Percentiles rank a stretch among this genome's conserved stretches.
phyloP scores from a whole-genome alignment of 2,329 filamentous ascomycete genomes.

The Colletotrichum sp. region DNA sequence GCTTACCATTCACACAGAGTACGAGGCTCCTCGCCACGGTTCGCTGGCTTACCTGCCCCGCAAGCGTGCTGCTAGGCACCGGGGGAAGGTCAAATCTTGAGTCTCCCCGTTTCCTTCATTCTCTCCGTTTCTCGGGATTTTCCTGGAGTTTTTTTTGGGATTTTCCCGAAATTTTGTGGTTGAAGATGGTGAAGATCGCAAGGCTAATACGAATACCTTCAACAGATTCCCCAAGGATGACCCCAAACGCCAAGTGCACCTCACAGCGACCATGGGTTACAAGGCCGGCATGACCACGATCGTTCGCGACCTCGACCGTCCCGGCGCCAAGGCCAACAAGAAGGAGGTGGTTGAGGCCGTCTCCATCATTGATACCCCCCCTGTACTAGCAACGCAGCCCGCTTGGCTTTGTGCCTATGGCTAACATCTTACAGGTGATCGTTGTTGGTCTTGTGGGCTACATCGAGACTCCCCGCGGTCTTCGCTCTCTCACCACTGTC shows the following conservation, averaged over 20 bases:
- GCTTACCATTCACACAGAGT: slow-evolving; percentile 41
- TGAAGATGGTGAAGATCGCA: too few species aligned
- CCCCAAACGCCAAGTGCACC: slow-evolving; percentile 60
- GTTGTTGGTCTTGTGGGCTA: slow-evolving; percentile 99
- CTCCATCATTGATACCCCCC: slow-evolving; percentile 89
- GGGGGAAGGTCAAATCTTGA: slow-evolving; percentile 75
- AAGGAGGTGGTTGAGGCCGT: slow-evolving; percentile 94
- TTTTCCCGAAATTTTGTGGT: too few species aligned
- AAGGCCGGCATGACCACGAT: slow-evolving; percentile 99
- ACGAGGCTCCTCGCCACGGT: slow-evolving; percentile 92
- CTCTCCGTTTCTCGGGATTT: too few species aligned
- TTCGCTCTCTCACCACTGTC: slow-evolving; percentile 98
- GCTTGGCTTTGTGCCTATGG: slow-evolving; percentile 77
- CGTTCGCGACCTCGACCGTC: slow-evolving; percentile 98
- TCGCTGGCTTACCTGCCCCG: slow-evolving; percentile 86
- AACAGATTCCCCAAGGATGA: slow-evolving; percentile 99
- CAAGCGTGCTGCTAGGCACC: slow-evolving; percentile 93
- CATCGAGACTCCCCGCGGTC: slow-evolving; percentile 99
- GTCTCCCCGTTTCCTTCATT: background rate
- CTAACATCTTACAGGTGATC: slow-evolving; percentile 89
- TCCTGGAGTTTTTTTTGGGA: too few species aligned
- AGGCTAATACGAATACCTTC: too few species aligned
- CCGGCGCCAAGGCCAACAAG: slow-evolving; percentile 99
- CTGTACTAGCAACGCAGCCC: slow-evolving; percentile 89
- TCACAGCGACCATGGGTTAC: slow-evolving; percentile 98